Evolutionary conservation across 2,329 filamentous ascomycete genomes (phyloP).

Genomic region (Alternaria arbusti): DNA sequence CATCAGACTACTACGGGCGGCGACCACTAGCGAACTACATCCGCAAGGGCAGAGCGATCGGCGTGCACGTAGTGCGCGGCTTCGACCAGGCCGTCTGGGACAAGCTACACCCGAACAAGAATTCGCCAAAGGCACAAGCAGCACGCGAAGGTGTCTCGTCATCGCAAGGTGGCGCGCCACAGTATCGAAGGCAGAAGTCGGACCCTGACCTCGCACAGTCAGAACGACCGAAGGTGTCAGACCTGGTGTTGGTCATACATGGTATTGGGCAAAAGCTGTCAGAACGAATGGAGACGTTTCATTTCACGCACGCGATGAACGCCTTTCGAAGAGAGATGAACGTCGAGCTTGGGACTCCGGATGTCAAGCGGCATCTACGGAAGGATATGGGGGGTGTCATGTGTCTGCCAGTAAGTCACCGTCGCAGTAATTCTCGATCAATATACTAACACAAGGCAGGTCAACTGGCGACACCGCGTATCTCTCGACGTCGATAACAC

Average conservation of each 20-base stretch:
- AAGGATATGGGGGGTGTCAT: constrained; percentile 86
- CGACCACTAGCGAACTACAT: constrained; percentile 81
- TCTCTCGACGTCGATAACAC: constrained; percentile 77
- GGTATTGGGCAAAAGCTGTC: constrained; percentile 97
- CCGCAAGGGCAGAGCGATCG: constrained; percentile 80
- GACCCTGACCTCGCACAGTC: constrained; percentile 68
- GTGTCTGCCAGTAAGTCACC: constrained; percentile 71
- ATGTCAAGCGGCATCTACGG: constrained; percentile 77
- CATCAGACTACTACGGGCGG: constrained; percentile 83
- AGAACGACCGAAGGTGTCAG: constrained; percentile 76
- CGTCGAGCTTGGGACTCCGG: constrained; percentile 75
- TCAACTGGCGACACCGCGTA: constrained; percentile 92
- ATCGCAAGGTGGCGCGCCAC: constrained; percentile 53
- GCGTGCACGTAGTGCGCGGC: constrained; percentile 85
- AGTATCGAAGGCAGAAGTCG: constrained; percentile 46
- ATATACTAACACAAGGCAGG: constrained; percentile 32
- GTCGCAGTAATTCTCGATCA: neutral
- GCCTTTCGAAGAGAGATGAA: constrained; percentile 86
- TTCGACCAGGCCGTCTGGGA: constrained; percentile 83
- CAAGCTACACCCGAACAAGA: constrained; percentile 66
- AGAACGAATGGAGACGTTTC: constrained; percentile 91
- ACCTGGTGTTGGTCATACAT: constrained; percentile 89
- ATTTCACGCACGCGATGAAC: constrained; percentile 97
- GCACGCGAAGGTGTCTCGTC: constrained; percentile 55
- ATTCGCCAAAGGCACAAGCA: constrained; percentile 47